Conservation (phyloP, 108 stramenopile genomes). For the Skeletonema costatum region DNA sequence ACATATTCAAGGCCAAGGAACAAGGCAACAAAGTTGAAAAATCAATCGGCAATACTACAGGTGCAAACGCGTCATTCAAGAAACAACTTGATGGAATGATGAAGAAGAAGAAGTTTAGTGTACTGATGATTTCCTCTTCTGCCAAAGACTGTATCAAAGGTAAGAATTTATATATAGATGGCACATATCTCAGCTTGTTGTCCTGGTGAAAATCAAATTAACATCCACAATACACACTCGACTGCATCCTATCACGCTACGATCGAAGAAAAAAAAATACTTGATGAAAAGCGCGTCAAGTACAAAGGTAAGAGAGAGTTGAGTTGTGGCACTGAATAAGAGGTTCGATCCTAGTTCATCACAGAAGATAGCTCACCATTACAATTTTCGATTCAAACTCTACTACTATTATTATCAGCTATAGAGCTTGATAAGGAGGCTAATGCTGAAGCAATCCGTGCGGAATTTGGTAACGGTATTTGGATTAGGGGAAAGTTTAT, state of each 20-base stretch:
- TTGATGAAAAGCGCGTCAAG: background rate
- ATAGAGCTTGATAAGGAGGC: background rate
- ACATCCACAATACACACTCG: background rate
- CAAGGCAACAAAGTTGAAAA: background rate
- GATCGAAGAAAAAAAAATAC: background rate
- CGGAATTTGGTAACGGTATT: background rate
- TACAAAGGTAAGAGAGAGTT: background rate
- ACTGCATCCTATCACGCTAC: too few relatives aligned
- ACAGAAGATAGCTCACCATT: background rate
- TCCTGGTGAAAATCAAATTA: background rate
- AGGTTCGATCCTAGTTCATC: background rate
- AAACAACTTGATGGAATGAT: background rate
- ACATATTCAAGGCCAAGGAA: background rate
- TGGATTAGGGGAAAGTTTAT: background rate
- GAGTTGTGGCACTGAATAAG: background rate
- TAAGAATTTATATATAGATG: background rate
- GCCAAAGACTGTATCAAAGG: background rate
- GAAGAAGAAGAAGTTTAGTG: conserved; percentile 1
- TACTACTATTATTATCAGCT: background rate
- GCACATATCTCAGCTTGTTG: background rate
- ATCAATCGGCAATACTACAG: background rate
- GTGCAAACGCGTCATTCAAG: background rate
- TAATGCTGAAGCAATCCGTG: background rate
- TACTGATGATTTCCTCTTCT: background rate
- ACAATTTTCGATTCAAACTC: background rate